Percentiles rank a stretch among this genome's conserved stretches.
Conservation (phyloP, 345 rosid genomes). For the Gossypium turneri region DNA sequence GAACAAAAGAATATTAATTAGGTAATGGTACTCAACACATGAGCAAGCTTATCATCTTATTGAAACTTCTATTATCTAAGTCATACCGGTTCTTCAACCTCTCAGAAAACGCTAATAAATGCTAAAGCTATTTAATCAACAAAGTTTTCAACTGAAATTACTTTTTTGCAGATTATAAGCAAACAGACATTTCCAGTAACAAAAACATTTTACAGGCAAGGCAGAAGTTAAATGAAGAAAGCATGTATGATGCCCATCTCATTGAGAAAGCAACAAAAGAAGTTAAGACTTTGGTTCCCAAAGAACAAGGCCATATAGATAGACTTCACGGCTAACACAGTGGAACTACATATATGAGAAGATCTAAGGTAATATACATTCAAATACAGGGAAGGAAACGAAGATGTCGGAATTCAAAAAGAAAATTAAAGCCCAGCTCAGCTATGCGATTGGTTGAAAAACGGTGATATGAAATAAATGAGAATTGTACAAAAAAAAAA, state of each 20-base stretch:
- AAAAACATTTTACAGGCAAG: not conserved
- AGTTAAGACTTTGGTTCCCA: not conserved
- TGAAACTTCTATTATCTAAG: not conserved
- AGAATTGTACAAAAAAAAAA: not conserved
- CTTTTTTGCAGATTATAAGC: not conserved
- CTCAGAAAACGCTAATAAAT: not conserved
- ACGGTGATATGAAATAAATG: not conserved
- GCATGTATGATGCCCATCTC: not conserved
- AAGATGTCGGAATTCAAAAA: not conserved
- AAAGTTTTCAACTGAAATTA: not conserved
- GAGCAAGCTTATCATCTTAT: not conserved
- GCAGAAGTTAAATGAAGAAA: conserved; percentile 3
- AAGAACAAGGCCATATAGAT: not conserved
- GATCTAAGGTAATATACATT: not conserved
- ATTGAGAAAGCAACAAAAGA: not conserved
- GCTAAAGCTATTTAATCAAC: not conserved
- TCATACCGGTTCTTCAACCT: conserved; percentile 6
- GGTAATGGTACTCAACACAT: too few relatives aligned
- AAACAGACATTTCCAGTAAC: not conserved
- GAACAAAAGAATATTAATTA: not conserved
- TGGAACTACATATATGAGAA: not conserved
- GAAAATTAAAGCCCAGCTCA: not conserved
- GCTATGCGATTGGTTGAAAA: not conserved
- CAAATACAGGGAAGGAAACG: not conserved
- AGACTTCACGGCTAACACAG: not conserved